Evolutionary conservation across 768 basidiomycete genomes (phyloP).

Genomic region (Leccinum olivaceopallidum): DNA sequence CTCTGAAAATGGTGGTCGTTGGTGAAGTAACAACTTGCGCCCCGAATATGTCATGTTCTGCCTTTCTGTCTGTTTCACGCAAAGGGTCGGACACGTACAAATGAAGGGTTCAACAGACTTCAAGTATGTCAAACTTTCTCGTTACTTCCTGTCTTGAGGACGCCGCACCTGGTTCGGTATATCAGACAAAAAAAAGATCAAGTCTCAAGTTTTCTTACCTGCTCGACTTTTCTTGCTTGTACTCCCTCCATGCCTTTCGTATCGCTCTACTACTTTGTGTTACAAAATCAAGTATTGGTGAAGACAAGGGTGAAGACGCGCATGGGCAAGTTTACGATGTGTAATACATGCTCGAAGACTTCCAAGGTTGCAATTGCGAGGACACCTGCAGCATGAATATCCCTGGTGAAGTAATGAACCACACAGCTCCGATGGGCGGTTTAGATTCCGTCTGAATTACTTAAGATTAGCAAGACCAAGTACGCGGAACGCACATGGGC

Average conservation of each 20-base stretch:
- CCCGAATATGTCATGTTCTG: conserved; percentile 27
- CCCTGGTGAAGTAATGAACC: conserved; percentile 25
- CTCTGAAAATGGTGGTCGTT: conserved; percentile 49
- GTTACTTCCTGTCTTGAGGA: conserved; percentile 50
- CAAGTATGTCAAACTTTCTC: conserved; percentile 55
- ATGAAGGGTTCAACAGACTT: conserved; percentile 42
- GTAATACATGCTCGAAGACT: conserved; percentile 38
- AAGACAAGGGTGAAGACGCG: conserved; percentile 38
- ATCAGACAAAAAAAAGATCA: conserved; percentile 51
- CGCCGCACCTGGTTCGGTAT: conserved; percentile 52
- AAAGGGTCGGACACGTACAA: conserved; percentile 45
- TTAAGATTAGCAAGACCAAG: conserved; percentile 22
- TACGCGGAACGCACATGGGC: conserved; percentile 1
- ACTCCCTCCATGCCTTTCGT: conserved; percentile 38
- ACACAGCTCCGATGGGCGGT: conserved; percentile 4
- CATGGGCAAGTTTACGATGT: conserved; percentile 38
- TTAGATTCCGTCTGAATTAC: conserved; percentile 21
- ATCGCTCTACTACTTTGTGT: conserved; percentile 50
- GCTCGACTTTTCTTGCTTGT: conserved; percentile 54
- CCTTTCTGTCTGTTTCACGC: conserved; percentile 31
- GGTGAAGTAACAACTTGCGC: conserved; percentile 47
- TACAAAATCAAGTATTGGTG: conserved; percentile 40
- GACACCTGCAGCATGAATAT: conserved; percentile 11
- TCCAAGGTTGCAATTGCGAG: conserved; percentile 24
- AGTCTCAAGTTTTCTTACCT: conserved; percentile 68